Evolutionary conservation across 768 basidiomycete species (phyloP).

Genomic region (Boletus reticulatus): DNA sequence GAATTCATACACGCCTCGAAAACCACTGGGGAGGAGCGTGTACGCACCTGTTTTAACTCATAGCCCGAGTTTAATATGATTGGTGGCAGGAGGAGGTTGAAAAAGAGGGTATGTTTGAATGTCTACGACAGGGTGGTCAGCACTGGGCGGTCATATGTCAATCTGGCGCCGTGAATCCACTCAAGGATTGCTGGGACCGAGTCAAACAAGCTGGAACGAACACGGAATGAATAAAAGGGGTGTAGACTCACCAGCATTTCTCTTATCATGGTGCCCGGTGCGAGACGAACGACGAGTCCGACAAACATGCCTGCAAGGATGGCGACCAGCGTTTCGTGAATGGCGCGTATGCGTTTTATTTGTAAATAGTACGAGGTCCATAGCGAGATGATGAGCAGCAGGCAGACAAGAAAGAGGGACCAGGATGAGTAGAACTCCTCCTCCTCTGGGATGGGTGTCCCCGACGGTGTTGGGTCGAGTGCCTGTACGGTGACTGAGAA

Average conservation of each 20-base stretch:
- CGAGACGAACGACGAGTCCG: slow-evolving; percentile 84
- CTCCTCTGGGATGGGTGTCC: slow-evolving; percentile 54
- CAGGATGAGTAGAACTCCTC: slow-evolving; percentile 92
- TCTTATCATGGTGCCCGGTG: slow-evolving; percentile 91
- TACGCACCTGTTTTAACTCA: slow-evolving; percentile 87
- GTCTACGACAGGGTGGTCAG: slow-evolving; percentile 49
- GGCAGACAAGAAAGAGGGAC: slow-evolving; percentile 91
- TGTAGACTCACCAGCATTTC: slow-evolving; percentile 89
- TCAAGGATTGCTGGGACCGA: too few relatives aligned
- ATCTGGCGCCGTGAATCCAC: slow-evolving; percentile 6
- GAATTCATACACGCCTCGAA: background rate
- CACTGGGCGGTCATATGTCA: too few relatives aligned
- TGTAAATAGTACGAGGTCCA: slow-evolving; percentile 98
- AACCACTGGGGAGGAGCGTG: background rate
- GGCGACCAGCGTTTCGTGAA: slow-evolving; percentile 95
- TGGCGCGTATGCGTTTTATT: slow-evolving; percentile 90
- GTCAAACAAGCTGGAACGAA: too few relatives aligned
- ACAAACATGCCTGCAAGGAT: slow-evolving; percentile 97
- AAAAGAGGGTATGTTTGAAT: slow-evolving; percentile 95
- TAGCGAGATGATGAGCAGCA: slow-evolving; percentile 90
- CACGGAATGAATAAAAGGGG: background rate
- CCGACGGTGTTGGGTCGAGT: slow-evolving; percentile 26
- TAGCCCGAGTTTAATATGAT: slow-evolving; percentile 99
- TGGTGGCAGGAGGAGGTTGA: slow-evolving; percentile 96
- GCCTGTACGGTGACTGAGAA: slow-evolving; percentile 36